Evolutionary conservation across 2,329 filamentous ascomycete genomes (phyloP).

Genomic region (Colletotrichum eleusines): DNA sequence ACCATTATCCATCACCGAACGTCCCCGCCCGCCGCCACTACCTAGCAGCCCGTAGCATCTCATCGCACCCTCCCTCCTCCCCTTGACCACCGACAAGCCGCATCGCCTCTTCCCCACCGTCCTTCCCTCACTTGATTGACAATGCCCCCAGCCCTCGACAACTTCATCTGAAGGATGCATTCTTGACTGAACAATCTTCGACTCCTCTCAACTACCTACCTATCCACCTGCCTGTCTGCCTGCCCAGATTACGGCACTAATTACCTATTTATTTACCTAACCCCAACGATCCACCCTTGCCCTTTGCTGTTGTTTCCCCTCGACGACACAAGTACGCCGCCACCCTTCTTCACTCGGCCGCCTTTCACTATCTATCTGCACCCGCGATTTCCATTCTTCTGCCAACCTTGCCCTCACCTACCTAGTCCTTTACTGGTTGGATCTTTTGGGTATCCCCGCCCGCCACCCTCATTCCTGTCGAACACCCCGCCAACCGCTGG

Average conservation of each 20-base stretch:
- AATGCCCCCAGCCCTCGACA: constrained; percentile 23
- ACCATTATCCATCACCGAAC: constrained; percentile 16
- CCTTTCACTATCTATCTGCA: neutral
- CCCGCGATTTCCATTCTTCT: neutral
- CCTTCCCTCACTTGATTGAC: constrained; percentile 9
- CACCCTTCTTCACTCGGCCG: neutral
- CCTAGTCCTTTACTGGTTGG: neutral
- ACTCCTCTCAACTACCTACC: constrained; percentile 8
- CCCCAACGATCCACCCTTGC: neutral
- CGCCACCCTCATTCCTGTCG: neutral
- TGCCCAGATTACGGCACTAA: constrained; percentile 12
- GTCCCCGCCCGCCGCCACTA: constrained; percentile 7
- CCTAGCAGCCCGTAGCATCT: neutral
- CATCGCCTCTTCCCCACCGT: neutral
- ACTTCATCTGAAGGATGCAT: constrained; percentile 37
- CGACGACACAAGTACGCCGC: neutral
- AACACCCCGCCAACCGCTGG: neutral
- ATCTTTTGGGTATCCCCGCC: neutral
- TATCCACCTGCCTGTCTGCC: no score
- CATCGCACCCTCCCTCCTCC: neutral
- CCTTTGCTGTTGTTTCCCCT: constrained; percentile 1
- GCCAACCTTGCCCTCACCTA: neutral
- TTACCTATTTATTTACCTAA: no score
- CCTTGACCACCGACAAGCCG: neutral
- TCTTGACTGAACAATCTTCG: constrained; percentile 31